Percentiles rank a stretch among this genome's conserved stretches.
These are phyloP conservation scores for Pugionium dolabratum DNA, from an alignment of 345 rosid genomes.

Conservation along the genomic window DNA sequence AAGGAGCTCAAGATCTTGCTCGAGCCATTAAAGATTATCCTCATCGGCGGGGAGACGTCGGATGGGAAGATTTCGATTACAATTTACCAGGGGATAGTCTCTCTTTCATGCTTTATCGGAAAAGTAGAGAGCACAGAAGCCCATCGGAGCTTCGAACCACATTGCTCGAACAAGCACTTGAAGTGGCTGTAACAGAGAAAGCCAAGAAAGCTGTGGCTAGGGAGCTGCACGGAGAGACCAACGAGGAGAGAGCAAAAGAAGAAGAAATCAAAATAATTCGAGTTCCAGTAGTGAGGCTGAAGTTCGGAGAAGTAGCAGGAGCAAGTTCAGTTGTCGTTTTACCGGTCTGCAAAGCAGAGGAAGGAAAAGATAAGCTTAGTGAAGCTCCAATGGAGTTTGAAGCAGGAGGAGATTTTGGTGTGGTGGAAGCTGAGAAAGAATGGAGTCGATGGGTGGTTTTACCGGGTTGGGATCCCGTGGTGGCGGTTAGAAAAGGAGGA, in stretches of 20 bases:
- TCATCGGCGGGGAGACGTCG: slow-evolving; percentile 61
- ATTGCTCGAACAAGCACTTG: slow-evolving; percentile 60
- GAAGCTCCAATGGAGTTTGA: slow-evolving; percentile 68
- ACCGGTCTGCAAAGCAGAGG: slow-evolving; percentile 69
- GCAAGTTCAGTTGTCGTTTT: slow-evolving; percentile 64
- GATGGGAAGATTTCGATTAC: slow-evolving; percentile 63
- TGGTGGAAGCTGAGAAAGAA: slow-evolving; percentile 80
- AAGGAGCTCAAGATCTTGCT: slow-evolving; percentile 75
- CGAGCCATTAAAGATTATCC: slow-evolving; percentile 85
- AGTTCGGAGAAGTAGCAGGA: slow-evolving; percentile 82
- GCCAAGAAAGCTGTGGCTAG: slow-evolving; percentile 49
- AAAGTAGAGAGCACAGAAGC: slow-evolving; percentile 57
- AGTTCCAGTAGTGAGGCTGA: slow-evolving; percentile 78
- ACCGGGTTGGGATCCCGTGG: slow-evolving; percentile 70
- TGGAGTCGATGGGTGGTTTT: slow-evolving; percentile 89
- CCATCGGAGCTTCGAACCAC: slow-evolving; percentile 53
- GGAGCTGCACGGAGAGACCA: slow-evolving; percentile 52
- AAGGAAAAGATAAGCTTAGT: slow-evolving; percentile 49
- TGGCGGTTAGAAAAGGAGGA: slow-evolving; percentile 54
- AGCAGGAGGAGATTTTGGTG: slow-evolving; percentile 66
- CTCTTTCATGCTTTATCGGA: slow-evolving; percentile 74
- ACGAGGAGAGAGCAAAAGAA: slow-evolving; percentile 34
- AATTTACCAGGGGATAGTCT: slow-evolving; percentile 74
- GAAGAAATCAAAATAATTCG: slow-evolving; percentile 39
- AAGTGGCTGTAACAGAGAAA: slow-evolving; percentile 61